A percentile compares a stretch with the other conserved stretches of the same genome.
phyloP scores from a whole-genome alignment of 495 filamentous ascomycete species.

The Acidomyces sp. region DNA sequence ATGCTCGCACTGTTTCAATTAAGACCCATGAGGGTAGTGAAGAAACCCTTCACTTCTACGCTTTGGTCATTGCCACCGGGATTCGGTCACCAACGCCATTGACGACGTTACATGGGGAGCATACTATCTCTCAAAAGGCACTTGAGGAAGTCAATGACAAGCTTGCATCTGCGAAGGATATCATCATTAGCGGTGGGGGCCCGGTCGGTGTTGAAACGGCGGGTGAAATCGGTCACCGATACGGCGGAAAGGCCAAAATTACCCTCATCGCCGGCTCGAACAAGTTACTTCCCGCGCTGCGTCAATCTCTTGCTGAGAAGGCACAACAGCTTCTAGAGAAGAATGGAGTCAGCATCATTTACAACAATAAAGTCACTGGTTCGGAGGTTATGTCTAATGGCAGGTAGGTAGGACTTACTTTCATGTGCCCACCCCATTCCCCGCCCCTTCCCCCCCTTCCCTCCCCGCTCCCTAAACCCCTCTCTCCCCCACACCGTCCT shows the following conservation, averaged over 20 bases:
- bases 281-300: conserved; percentile 36
- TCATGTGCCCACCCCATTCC: too few relatives aligned
- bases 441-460: too few relatives aligned
- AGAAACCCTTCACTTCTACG: conserved; percentile 29
- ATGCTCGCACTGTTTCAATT: conserved; percentile 25
- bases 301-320: conserved; percentile 26
- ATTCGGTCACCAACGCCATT: conserved; percentile 21
- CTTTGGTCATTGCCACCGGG: conserved; percentile 32
- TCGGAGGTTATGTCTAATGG: conserved; percentile 17
- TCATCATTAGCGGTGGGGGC: conserved; percentile 48
- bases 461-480: too few relatives aligned
- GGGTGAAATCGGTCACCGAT: conserved; percentile 34
- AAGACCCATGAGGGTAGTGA: conserved; percentile 3
- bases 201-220: conserved; percentile 49
- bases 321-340: conserved; percentile 33
- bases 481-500: too few relatives aligned
- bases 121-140: conserved; percentile 17
- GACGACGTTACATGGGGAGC: conserved; percentile 24
- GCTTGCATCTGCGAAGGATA: conserved; percentile 27
- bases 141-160: conserved; percentile 19
- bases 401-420: too few relatives aligned
- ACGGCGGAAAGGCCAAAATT: conserved; percentile 32
- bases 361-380: conserved; percentile 24
- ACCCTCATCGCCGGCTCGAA: conserved; percentile 32
- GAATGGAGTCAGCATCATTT: conserved; percentile 35